Evolutionary conservation across 2,329 filamentous ascomycete species (phyloP), one percentile per base, ranked within the genome.

Genomic region (Trichoderma oligosporum): DNA sequence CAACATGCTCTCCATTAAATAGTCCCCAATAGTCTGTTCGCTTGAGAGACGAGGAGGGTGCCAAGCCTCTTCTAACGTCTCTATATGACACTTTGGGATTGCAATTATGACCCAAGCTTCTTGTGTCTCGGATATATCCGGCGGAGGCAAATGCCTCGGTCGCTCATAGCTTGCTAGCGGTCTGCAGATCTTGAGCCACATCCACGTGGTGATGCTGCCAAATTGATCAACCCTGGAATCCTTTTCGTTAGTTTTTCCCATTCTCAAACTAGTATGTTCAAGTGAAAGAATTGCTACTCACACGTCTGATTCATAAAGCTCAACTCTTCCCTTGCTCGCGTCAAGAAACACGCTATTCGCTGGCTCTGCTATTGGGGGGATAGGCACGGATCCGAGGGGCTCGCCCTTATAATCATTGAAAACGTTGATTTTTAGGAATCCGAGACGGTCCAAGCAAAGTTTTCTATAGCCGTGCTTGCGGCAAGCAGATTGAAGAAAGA

Each of bases 141-240:
- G 33, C 58, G 62, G 31, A 8, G 14, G 7, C 11, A 20, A 31
- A 18, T 54, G 33, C 5, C 55, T 57, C 9, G 27, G 25, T 8
- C 18, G 33, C 41, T 54, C 41, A 11, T 31, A n/a, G 8, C 49
- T 31, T 14, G 48, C 20, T 2, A 67, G 25, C 4, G 64, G 63
- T 46, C 64, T 67, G 31, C 41, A 39, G 33, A 67, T 65, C 22
- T 62, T 62, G 57, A 67, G 60, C 65, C 65, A 67, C 11, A 52
- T 48, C 65, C 65, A 67, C 2, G 27, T 61, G 16, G 58, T 61
- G 7, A 36, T 8, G 7, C 20, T 29, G 5, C 48, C 59, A 2
- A 20, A 48, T 9, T 25, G 31, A 8, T 48, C 39, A 4, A 14
- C 59, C 55, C 45, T 29, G 35, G 14, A 36, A 4, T 7, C 6